Evolutionary conservation across 2,329 filamentous ascomycete genomes (phyloP).

Genomic region (Aureobasidium lini): DNA sequence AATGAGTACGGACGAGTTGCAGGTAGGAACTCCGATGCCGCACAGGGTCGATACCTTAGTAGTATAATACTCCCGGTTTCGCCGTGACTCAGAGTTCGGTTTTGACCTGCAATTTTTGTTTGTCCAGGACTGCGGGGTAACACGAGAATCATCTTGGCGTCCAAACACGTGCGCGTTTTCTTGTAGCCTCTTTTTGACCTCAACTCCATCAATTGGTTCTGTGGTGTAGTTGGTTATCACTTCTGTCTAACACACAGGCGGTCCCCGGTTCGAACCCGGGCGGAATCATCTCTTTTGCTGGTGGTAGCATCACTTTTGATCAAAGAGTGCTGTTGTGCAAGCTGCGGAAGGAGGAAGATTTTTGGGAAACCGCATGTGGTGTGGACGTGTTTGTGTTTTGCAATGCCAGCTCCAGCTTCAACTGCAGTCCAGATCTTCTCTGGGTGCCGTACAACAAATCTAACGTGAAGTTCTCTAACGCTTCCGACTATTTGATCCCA

Average conservation of each 20-base stretch:
- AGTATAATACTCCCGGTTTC: constrained; percentile 7
- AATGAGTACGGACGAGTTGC: constrained; percentile 3
- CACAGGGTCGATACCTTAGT: background rate
- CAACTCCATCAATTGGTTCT: constrained; percentile 8
- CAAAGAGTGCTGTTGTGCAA: no score
- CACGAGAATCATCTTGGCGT: background rate
- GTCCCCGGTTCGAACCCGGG: constrained; percentile 9
- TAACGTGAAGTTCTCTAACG: no score
- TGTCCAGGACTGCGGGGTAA: background rate
- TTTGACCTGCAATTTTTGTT: background rate
- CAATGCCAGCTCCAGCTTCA: no score
- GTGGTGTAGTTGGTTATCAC: constrained; percentile 15
- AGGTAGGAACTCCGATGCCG: constrained; percentile 8
- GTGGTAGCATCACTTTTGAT: background rate
- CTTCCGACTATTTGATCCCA: no score
- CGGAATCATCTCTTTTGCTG: constrained; percentile 11
- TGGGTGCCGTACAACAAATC: no score
- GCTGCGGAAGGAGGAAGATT: no score
- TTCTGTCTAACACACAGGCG: constrained; percentile 14
- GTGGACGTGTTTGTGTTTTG: no score
- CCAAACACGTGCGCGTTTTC: background rate
- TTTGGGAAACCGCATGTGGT: no score
- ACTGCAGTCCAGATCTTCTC: no score
- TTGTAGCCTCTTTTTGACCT: background rate
- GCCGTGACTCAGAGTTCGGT: constrained; percentile 4